Evolutionary conservation across 1,284 basidiomycete genomes (phyloP), one percentile per base, ranked within the genome.

Genomic region (Phylloporus gajari): DNA sequence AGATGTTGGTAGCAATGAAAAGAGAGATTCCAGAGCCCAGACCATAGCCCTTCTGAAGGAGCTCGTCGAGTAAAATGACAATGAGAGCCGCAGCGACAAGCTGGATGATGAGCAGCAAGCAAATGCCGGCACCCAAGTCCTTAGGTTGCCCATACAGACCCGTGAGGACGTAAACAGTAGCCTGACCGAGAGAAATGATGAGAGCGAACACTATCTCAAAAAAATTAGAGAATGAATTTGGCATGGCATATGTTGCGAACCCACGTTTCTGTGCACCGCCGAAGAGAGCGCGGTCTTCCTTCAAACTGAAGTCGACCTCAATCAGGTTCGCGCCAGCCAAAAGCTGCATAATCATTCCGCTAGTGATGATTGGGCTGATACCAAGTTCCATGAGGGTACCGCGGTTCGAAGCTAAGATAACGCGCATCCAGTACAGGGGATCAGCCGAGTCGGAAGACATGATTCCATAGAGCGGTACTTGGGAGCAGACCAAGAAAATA

Each of bases 341-440:
- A 66, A 99, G 92, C 86, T 99, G 97, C 95, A 99, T 99, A 86
- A 99, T 99, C 97, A 99, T 99, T 79, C 97, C 97, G 60, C 93
- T 95, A 21, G 97, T 99, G 81, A 99, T 93, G 83, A 99, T 98
- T 70, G 98, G 97, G 63, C 93, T 97, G 80, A 99, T 99, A 79
- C 98, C 97, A 73, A 99, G 92, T 86, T 99, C 97, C 97, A 99
- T 99, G 74, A 99, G 93, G 2, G 97, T 99, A 77, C 97, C 97
- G 75, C 98, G 91, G 87, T 99, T 99, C 17, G 96, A 98, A 48
- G 98, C 97, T 73, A 99, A 91, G 85, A 99, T 99, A 85, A 97
- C 97, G 86, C 97, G 94, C 93, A 99, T 97, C 97, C 97, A 99
- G 89, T 97, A 99, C 66, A 99, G 91, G 21, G 98, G 97, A 87